These are phyloP conservation scores for Pyropia haitanensis DNA, from an alignment of 23 red algal genomes.

Conservation along the genomic window DNA sequence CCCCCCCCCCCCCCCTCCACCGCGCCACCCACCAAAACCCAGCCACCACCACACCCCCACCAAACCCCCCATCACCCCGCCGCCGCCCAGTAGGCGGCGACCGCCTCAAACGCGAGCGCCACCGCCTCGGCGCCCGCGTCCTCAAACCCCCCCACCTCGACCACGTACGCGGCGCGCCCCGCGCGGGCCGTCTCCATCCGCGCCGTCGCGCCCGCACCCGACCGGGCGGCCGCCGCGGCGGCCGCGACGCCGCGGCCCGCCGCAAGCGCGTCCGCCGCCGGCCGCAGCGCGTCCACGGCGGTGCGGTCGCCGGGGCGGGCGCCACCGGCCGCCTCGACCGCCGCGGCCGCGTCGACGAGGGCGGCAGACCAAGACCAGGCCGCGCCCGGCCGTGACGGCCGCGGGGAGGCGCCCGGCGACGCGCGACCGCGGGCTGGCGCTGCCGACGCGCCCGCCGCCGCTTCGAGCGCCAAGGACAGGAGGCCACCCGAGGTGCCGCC, in stretches of 20 bases:
- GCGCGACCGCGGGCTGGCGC: too few relatives aligned
- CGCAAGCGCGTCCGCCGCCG: slow-evolving; percentile 44
- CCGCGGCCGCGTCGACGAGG: slow-evolving; percentile 25
- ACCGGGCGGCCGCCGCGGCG: slow-evolving; percentile 28
- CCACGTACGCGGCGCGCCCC: slow-evolving; percentile 4
- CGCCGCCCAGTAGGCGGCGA: background rate
- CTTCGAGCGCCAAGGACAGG: background rate
- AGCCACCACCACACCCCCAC: too few relatives aligned
- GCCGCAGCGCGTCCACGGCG: slow-evolving; percentile 45
- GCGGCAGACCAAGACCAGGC: slow-evolving; percentile 23
- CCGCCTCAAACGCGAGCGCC: background rate
- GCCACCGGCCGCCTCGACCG: slow-evolving; percentile 38
- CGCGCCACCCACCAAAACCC: too few relatives aligned
- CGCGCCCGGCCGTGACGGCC: too few relatives aligned
- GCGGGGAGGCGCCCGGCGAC: too few relatives aligned
- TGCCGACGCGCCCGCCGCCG: background rate
- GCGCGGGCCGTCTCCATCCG: background rate
- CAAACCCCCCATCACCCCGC: too few relatives aligned
- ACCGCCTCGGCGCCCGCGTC: slow-evolving; percentile 6
- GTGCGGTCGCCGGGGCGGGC: slow-evolving; percentile 46
- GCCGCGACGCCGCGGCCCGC: background rate
- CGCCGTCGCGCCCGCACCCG: slow-evolving; percentile 1
- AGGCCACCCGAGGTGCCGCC: background rate
- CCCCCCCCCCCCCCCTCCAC: too few relatives aligned
- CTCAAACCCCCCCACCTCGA: background rate